These are phyloP conservation scores for Punica granatum DNA, from an alignment of 345 rosid genomes.

Conservation along the genomic window DNA sequence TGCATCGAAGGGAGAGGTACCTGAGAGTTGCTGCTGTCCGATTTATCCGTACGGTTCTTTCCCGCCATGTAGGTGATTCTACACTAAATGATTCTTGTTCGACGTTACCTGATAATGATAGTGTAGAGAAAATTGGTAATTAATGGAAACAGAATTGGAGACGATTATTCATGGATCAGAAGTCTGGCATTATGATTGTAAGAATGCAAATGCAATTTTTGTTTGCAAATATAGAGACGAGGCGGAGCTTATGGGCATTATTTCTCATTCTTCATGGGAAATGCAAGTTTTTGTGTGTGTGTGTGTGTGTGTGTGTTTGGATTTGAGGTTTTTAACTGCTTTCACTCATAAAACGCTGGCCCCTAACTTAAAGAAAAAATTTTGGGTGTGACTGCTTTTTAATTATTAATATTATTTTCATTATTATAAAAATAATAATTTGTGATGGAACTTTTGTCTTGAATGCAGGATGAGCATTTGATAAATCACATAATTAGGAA, in stretches of 20 bases:
- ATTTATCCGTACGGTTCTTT: constrained; percentile 84
- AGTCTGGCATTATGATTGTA: not conserved
- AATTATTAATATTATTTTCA: not conserved
- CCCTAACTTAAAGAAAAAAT: not conserved
- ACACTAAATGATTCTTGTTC: not conserved
- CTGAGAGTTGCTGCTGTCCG: constrained; percentile 91
- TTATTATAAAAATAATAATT: not conserved
- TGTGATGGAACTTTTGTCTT: not conserved
- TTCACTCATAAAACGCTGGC: not conserved
- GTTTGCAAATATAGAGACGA: too few relatives aligned
- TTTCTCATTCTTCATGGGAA: not conserved
- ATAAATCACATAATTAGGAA: constrained; percentile 73
- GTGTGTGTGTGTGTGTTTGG: too few relatives aligned
- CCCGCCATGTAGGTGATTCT: constrained; percentile 57
- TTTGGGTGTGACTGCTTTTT: not conserved
- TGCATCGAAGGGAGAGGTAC: constrained; percentile 81
- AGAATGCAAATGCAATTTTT: too few relatives aligned
- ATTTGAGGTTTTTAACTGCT: not conserved
- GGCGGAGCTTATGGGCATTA: not conserved
- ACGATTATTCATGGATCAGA: not conserved
- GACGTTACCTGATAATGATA: not conserved
- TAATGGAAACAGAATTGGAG: not conserved
- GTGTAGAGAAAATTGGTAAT: not conserved
- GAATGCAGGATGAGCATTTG: constrained; percentile 78
- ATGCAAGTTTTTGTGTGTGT: too few relatives aligned